Base-by-base conservation (phyloP, 306 rosid species). In the Gillenia trifoliata region DNA sequence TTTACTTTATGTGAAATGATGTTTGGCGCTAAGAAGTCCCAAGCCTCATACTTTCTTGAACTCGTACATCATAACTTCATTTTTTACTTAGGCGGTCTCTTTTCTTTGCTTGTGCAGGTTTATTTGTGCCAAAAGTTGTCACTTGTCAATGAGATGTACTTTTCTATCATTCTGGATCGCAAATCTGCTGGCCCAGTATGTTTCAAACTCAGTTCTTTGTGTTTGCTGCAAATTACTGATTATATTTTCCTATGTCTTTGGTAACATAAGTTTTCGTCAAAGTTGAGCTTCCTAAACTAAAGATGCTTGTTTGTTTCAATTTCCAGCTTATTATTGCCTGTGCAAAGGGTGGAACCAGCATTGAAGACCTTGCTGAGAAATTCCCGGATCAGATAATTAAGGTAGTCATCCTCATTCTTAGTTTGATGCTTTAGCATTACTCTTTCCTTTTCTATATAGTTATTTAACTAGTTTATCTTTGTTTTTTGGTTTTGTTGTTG, bases 281-380 rank as follows among this genome's bases (percentile, higher is more conserved):
- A 30, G 4, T 26, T 16, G 55, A 36, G 60, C 47, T 36, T 17
- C 5, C 30, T 50, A 38, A 61, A 41, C 25, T 61, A 26, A 6
- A 63, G 65, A 33, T 74, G 56, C 78, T 70, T 68, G 70, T 62
- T 43, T 67, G 33, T 22, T 54, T 52, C 77, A n/a, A 49, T 70
- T 61, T 69, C 56, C 89, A 94, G 99, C 84, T 94, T 81, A 89
- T 94, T 62, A 94, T 94, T 90, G 91, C 97, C 72, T 94, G 99
- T 83, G 89, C 80, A 38, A 92, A 94, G 85, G 99, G 99, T 74
- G 99, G 99, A 81, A 94, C 99, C 74, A 94, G 99, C 84, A 94
- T 94, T 60, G 99, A 94, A 84, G 99, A 94, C 79, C 99, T 94
- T 55, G 99, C 99, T 36, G 99, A 94, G 84, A 94, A 94, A 85